Evolutionary conservation across 2,329 filamentous ascomycete species (phyloP).

Genomic region (Pyrenochaeta sp.): DNA sequence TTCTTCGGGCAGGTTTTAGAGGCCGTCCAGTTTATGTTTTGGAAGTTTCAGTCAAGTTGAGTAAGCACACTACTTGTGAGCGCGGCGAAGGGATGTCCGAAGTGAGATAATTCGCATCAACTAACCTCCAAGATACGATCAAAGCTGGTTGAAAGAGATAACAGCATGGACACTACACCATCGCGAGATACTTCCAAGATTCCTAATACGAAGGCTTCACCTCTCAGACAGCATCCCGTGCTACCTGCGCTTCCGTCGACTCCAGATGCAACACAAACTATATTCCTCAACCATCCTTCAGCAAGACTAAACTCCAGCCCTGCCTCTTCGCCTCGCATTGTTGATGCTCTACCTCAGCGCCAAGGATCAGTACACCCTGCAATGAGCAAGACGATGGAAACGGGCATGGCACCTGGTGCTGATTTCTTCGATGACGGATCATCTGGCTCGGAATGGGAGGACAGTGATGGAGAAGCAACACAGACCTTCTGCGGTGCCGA

Average conservation of each 20-base stretch:
- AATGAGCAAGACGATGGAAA: constrained; percentile 33
- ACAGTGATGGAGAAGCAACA: constrained; percentile 25
- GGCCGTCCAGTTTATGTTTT: constrained; percentile 8
- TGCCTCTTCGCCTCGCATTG: constrained; percentile 37
- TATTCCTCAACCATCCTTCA: constrained; percentile 33
- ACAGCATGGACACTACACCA: constrained; percentile 11
- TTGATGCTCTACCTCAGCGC: constrained; percentile 26
- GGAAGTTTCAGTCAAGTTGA: constrained; percentile 16
- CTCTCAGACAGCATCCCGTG: constrained; percentile 18
- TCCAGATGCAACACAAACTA: constrained; percentile 22
- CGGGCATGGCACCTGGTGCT: constrained; percentile 21
- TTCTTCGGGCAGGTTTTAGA: too few species aligned
- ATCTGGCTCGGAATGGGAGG: constrained; percentile 33
- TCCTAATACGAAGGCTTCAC: constrained; percentile 7
- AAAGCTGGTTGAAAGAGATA: background rate
- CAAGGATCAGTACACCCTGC: constrained; percentile 32
- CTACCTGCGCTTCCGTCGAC: constrained; percentile 12
- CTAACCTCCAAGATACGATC: background rate
- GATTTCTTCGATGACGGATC: constrained; percentile 41
- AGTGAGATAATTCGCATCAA: background rate
- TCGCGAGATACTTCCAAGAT: background rate
- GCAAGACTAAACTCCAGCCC: constrained; percentile 37
- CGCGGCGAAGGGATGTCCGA: constrained; percentile 5
- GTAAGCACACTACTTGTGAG: background rate
- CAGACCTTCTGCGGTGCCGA: constrained; percentile 16